Evolutionary conservation across 495 filamentous ascomycete species (phyloP), one percentile per base, ranked within the genome.

Genomic region (Lophiotrema nucula): DNA sequence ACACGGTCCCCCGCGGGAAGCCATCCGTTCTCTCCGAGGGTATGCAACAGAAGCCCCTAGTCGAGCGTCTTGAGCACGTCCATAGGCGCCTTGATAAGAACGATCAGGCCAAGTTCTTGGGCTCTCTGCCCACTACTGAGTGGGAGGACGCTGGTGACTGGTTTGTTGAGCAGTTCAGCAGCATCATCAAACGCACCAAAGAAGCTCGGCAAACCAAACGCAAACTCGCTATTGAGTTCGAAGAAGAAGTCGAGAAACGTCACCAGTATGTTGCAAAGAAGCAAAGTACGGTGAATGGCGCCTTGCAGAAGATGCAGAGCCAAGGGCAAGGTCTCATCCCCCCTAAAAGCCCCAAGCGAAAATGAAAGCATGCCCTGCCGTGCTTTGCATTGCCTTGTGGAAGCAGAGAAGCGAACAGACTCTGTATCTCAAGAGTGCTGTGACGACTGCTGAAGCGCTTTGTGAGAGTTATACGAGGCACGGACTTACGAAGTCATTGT

Each of bases 111-210:
- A 70, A 74, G 1, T 88, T 90, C 69, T 84, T 91, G 59, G 72
- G 77, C 10, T 78, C 77, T 4, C 74, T 95, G 66, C 66, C 80
- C 2, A 77, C 88, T 21, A 74, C 80, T 23, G 86, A 92, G 67
- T 93, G 90, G 87, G 90, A 96, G 67, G 78, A 86, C 44, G 82
- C 85, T 13, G 90, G 90, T 6, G 89, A 96, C 58, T 84, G 87
- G 76, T 82, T 96, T 37, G 72, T 92, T 13, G 81, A 83, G 2
- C 80, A 79, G 24, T 42, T 24, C 31, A 25, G 13, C 44, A 50
- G 24, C 22, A 42, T 33, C 13, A 4, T 21, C 44, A 25, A 19
- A 16, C 6, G 11, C 31, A 22, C 92, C 65, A 88, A 81, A 55
- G 74, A 81, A 0, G 75, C 84, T 25, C 75, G 90, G 42, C 77